Evolutionary conservation across 108 stramenopile genomes (phyloP).

Genomic region (Cyclostephanos invisitatus): DNA sequence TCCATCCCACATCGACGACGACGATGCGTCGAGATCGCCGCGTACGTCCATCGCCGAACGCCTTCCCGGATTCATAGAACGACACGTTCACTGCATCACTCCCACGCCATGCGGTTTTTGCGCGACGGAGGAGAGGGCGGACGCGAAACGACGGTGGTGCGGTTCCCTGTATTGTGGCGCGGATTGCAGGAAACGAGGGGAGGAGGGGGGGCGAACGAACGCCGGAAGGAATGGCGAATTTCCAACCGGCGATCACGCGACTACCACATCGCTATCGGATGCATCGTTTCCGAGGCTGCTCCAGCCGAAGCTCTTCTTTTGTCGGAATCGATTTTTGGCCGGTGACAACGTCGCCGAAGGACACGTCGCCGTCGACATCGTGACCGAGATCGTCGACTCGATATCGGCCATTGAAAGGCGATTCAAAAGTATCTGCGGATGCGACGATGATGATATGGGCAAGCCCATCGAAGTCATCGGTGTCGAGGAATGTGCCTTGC

Average conservation of each 20-base stretch:
- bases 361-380: background rate
- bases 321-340: conserved; percentile 35
- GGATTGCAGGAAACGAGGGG: conserved; percentile 30
- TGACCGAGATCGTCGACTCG: conserved; percentile 15
- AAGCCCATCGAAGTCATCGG: conserved; percentile 9
- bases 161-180: conserved; percentile 40
- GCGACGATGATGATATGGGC: background rate
- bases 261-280: background rate
- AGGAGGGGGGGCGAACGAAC: conserved; percentile 5
- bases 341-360: background rate
- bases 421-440: conserved; percentile 14
- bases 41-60: conserved; percentile 29
- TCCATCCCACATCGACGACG: conserved; percentile 1
- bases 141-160: conserved; percentile 17
- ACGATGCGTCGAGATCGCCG: background rate
- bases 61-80: conserved; percentile 35
- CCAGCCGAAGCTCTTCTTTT: conserved; percentile 42
- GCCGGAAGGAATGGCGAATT: background rate
- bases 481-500: conserved; percentile 41
- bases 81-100: conserved; percentile 15
- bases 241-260: background rate
- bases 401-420: conserved; percentile 20
- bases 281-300: conserved; percentile 3
- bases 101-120: conserved; percentile 44
- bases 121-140: background rate